These are phyloP conservation scores for Phytophthora pinifolia DNA, from an alignment of 352 stramenopile genomes.

Conservation along the genomic window DNA sequence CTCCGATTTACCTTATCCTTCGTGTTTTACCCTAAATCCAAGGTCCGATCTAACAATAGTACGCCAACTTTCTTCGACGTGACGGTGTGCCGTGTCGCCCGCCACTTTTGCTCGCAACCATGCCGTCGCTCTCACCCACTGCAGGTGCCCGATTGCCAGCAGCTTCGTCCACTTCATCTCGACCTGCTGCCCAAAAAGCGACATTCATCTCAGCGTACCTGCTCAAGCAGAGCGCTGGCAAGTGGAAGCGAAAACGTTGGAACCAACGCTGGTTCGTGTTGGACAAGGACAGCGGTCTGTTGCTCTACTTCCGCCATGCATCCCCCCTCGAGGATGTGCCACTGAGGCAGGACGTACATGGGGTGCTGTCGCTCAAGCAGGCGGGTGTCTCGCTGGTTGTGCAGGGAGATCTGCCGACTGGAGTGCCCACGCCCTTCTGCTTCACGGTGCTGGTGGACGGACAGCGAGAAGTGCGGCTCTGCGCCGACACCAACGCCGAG, in stretches of 20 bases:
- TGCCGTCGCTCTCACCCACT: slow-evolving; percentile 5
- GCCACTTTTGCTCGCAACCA: background rate
- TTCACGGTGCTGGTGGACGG: slow-evolving; percentile 58
- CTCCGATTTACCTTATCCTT: too few species aligned
- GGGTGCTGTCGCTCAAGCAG: slow-evolving; percentile 44
- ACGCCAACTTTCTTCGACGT: background rate
- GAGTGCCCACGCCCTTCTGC: slow-evolving; percentile 80
- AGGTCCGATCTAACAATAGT: too few species aligned
- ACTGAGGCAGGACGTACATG: slow-evolving; percentile 62
- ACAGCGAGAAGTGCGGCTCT: slow-evolving; percentile 51
- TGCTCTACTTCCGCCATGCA: slow-evolving; percentile 78
- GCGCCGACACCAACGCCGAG: slow-evolving; percentile 66
- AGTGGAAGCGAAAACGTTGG: slow-evolving; percentile 81
- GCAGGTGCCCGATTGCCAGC: slow-evolving; percentile 1
- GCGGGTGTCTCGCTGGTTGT: slow-evolving; percentile 61
- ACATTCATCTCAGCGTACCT: slow-evolving; percentile 58
- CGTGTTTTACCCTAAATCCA: too few species aligned
- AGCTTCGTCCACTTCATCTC: background rate
- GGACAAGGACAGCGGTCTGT: slow-evolving; percentile 53
- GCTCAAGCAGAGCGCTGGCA: slow-evolving; percentile 77
- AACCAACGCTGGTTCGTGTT: slow-evolving; percentile 85
- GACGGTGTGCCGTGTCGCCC: background rate
- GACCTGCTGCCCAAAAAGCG: slow-evolving; percentile 10
- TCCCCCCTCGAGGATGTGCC: slow-evolving; percentile 53
- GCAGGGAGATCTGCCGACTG: slow-evolving; percentile 62